Evolutionary conservation across 306 rosid genomes (phyloP), one percentile per base, ranked within the genome.

Genomic region (Prunus fruticosa): DNA sequence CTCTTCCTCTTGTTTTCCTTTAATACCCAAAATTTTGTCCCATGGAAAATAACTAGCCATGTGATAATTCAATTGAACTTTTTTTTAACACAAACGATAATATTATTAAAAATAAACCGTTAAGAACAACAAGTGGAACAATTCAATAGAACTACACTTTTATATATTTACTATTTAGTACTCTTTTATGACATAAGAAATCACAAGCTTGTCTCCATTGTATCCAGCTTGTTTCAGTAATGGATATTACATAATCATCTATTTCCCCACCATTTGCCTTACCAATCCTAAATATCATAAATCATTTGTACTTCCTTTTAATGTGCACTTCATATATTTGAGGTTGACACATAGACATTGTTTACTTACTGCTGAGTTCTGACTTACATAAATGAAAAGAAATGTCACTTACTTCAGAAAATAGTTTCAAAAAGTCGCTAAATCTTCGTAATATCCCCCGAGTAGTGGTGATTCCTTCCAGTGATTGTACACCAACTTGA

Each of bases 401-500:
- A 47, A 61, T 67, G 1, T 23, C 65, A 82, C 89, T 85, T 75
- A 95, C 98, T 58, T 95, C 91, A 38, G 88, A 83, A 75, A 65
- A 89, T 46, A 95, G 87, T 71, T 88, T 79, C 54, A 90, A 71
- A 81, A 95, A 95, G 77, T 92, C 93, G 4, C 65, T 92, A 84
- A 85, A 95, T 90, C 98, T 89, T 80, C 96, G 89, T 64, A 89
- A 79, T 82, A 90, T 86, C 3, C 69, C 79, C 68, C 96, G 85
- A 0, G 84, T 83, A 41, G 89, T 79, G 74, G 97, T 89, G 79
- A 90, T 84, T 70, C 93, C 95, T 83, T 90, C 84, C 11, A 96
- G 98, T 2, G 98, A 92, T 85, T 89, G 92, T 58, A 95, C 46
- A 60, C 91, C 95, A 62, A 95, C 93, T 90, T 88, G 91, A 86